These are phyloP conservation scores for Komagataella pseudopastoris DNA, from an alignment of 805 yeast species.

Conservation along the genomic window DNA sequence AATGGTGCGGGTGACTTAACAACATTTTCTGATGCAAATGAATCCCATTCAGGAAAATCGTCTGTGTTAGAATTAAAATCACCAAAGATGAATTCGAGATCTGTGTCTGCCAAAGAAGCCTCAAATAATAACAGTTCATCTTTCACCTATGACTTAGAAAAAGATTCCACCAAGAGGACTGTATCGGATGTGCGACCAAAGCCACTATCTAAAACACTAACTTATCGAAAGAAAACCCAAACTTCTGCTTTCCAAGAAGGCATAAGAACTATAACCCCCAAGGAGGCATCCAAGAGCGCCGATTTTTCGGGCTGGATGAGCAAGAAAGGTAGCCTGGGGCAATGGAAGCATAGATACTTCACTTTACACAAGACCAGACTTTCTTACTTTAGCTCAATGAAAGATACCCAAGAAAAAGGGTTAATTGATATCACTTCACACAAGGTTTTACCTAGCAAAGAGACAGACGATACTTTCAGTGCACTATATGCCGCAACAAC, in stretches of 20 bases:
- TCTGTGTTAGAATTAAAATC: conserved; percentile 4
- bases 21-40: neutral
- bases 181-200: conserved; percentile 17
- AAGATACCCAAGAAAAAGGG: conserved; percentile 81
- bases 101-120: conserved; percentile 36
- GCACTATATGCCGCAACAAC: conserved; percentile 87
- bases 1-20: neutral
- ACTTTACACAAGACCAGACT: conserved; percentile 86
- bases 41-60: neutral
- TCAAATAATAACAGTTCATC: conserved; percentile 5
- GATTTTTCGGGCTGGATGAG: conserved; percentile 92
- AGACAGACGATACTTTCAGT: conserved; percentile 62
- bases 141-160: neutral
- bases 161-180: conserved; percentile 21
- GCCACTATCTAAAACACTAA: conserved; percentile 30
- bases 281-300: conserved; percentile 64
- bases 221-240: conserved; percentile 39
- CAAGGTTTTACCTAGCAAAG: conserved; percentile 66
- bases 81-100: conserved; percentile 25
- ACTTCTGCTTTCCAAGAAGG: conserved; percentile 86
- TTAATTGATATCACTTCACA: conserved; percentile 93
- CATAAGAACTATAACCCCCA: conserved; percentile 60
- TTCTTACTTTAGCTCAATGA: conserved; percentile 70
- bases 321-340: conserved; percentile 78
- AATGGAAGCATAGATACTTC: conserved; percentile 84